phyloP scores from a whole-genome alignment of 306 rosid species.

The Fragaria nilgerrensis region DNA sequence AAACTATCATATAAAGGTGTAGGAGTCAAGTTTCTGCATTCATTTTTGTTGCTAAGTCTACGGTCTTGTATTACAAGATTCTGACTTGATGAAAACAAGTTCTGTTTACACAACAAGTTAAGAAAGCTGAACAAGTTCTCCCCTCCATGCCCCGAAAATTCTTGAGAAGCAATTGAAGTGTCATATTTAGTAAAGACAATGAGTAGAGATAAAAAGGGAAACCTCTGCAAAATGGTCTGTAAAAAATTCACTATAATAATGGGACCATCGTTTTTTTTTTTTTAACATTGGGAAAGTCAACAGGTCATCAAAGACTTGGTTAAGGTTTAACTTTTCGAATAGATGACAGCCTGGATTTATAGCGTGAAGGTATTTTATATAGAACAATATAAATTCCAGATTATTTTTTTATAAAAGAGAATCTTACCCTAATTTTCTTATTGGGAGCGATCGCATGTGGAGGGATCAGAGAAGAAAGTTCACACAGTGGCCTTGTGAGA shows the following conservation, averaged over 20 bases:
- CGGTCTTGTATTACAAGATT: background rate
- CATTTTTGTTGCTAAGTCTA: background rate
- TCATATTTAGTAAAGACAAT: background rate
- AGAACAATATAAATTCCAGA: background rate
- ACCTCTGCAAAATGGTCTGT: background rate
- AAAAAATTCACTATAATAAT: background rate
- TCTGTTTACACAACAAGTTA: background rate
- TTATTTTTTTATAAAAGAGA: background rate
- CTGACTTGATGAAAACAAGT: background rate
- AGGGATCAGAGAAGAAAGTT: conserved; percentile 89
- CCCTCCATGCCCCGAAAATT: background rate
- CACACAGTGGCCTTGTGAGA: conserved; percentile 95
- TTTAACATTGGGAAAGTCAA: background rate
- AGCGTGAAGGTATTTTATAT: background rate
- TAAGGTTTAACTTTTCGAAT: background rate
- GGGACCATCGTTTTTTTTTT: background rate
- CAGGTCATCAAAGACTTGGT: background rate
- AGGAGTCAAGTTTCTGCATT: background rate
- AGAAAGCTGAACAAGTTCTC: background rate
- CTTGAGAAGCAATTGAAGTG: background rate
- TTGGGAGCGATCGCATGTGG: conserved; percentile 82
- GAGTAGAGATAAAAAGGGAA: background rate
- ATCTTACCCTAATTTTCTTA: conserved; percentile 91
- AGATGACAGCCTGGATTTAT: background rate
- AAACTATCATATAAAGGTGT: background rate